Conservation (phyloP, 2,329 filamentous ascomycete species). For the Fonsecaea multimorphosa region DNA sequence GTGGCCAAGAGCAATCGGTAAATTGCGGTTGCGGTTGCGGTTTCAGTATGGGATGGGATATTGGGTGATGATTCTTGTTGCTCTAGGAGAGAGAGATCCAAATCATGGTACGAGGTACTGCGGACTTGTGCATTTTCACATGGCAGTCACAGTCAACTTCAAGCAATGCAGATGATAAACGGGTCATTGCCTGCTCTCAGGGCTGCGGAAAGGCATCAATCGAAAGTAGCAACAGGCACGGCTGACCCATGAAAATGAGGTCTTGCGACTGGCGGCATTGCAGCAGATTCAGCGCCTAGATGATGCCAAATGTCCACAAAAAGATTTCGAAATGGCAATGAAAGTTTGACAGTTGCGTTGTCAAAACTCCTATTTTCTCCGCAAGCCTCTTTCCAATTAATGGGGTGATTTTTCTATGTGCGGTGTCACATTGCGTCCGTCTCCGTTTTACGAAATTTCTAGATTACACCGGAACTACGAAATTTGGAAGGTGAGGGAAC, state of each 20-base stretch:
- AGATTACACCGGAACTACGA: neutral
- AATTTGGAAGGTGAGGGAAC: neutral
- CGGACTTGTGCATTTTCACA: constrained; percentile 25
- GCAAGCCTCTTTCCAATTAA: neutral
- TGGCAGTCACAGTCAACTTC: constrained; percentile 18
- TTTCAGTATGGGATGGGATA: too few species aligned
- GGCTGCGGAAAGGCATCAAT: neutral
- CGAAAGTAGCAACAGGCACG: neutral
- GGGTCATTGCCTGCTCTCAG: constrained; percentile 3
- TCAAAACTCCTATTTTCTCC: neutral
- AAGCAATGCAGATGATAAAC: constrained; percentile 18
- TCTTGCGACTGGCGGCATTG: neutral
- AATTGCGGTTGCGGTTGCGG: too few species aligned
- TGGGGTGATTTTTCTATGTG: neutral
- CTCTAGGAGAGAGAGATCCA: constrained; percentile 5
- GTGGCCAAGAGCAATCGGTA: constrained; percentile 99
- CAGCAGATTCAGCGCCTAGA: constrained; percentile 25
- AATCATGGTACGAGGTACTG: constrained; percentile 26
- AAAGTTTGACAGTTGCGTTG: neutral
- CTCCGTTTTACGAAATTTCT: neutral
- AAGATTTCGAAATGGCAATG: constrained; percentile 27
- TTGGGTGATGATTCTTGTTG: constrained; percentile 2
- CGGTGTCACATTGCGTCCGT: neutral
- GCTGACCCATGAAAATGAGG: neutral
- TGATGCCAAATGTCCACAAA: constrained; percentile 28